A percentile compares a stretch with the other conserved stretches of the same genome.
Conservation (phyloP, 2,329 filamentous ascomycete genomes). For the Clarireedia homoeocarpa region DNA sequence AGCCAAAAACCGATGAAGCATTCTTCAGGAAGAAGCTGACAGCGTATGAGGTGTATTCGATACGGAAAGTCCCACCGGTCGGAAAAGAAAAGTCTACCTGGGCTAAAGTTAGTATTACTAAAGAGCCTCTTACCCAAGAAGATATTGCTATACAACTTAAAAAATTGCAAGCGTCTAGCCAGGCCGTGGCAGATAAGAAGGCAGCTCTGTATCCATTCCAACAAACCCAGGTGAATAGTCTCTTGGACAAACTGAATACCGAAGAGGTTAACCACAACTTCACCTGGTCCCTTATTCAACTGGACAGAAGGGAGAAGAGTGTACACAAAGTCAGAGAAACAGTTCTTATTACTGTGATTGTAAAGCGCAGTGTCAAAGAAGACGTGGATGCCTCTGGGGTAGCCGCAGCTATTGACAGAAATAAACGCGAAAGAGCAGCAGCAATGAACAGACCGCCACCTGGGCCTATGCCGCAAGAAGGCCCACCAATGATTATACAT, state of each 20-base stretch:
- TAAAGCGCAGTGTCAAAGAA: constrained; percentile 18
- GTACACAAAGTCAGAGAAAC: constrained; percentile 19
- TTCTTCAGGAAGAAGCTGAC: constrained; percentile 2
- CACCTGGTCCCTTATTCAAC: constrained; percentile 25
- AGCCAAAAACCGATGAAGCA: not conserved
- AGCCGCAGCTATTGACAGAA: constrained; percentile 17
- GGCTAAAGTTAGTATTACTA: constrained; percentile 19
- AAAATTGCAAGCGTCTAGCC: constrained; percentile 19
- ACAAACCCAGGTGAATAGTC: constrained; percentile 22
- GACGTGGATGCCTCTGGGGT: constrained; percentile 16
- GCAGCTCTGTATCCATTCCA: constrained; percentile 20
- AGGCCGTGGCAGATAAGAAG: constrained; percentile 25
- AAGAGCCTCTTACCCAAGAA: constrained; percentile 23
- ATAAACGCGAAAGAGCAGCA: constrained; percentile 10
- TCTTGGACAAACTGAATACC: constrained; percentile 23
- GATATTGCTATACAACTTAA: constrained; percentile 24
- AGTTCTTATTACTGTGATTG: constrained; percentile 22
- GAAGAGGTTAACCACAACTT: constrained; percentile 21
- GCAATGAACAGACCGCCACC: constrained; percentile 11
- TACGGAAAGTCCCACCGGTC: constrained; percentile 19
- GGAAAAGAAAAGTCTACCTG: constrained; percentile 23
- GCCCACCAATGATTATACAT: constrained; percentile 4
- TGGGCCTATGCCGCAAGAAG: constrained; percentile 4
- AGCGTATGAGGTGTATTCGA: constrained; percentile 18
- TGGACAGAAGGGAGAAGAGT: constrained; percentile 16